Conservation (phyloP, 1,284 basidiomycete species). For the Ceratobasidium sp. region DNA sequence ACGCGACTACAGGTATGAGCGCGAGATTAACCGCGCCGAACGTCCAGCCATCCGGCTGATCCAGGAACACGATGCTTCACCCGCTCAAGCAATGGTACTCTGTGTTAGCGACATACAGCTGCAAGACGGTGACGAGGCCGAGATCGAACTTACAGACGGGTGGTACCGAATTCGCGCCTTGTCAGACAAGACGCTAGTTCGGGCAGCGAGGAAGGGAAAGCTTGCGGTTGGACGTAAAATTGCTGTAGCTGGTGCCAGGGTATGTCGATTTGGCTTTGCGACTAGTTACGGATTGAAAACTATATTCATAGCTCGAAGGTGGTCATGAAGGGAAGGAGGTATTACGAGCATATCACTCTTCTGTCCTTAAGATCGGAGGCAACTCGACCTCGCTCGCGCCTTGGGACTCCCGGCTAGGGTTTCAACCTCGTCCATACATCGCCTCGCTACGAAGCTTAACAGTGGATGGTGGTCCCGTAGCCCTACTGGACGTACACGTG, state of each 20-base stretch:
- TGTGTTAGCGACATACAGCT: constrained; percentile 72
- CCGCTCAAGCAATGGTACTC: constrained; percentile 82
- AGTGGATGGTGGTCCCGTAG: constrained; percentile 83
- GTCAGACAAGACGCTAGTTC: constrained; percentile 78
- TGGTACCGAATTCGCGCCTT: constrained; percentile 91
- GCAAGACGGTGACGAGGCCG: constrained; percentile 61
- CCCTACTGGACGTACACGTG: constrained; percentile 82
- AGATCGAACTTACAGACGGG: constrained; percentile 88
- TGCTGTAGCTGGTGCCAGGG: constrained; percentile 81
- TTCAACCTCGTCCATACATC: constrained; percentile 71
- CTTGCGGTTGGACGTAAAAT: constrained; percentile 87
- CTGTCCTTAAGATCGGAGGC: constrained; percentile 76
- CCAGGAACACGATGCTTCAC: constrained; percentile 79
- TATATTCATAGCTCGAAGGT: constrained; percentile 70
- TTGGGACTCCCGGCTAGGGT: constrained; percentile 92
- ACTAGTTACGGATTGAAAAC: neutral
- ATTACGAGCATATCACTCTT: constrained; percentile 79
- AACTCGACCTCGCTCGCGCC: constrained; percentile 88
- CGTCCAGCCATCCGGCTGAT: constrained; percentile 85
- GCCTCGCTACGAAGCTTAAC: constrained; percentile 84
- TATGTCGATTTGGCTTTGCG: constrained; percentile 58
- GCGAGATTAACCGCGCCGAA: constrained; percentile 83
- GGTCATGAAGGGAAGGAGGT: constrained; percentile 85
- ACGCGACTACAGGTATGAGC: constrained; percentile 78
- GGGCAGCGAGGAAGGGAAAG: constrained; percentile 75